Evolutionary conservation across 805 yeast genomes (phyloP).

Genomic region (Debaryomyces prosopidis): DNA sequence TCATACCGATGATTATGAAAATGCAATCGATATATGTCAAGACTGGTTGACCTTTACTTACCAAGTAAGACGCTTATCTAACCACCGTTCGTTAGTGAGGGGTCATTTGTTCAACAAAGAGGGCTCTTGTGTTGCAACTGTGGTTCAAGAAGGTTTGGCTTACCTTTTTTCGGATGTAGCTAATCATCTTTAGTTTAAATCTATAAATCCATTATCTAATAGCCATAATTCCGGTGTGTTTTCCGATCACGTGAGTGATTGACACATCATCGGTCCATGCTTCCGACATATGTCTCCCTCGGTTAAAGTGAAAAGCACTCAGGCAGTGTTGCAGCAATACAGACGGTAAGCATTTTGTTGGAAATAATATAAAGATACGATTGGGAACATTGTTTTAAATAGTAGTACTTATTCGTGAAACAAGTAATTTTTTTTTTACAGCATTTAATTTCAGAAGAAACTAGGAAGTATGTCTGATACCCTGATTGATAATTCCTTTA

Average conservation of each 20-base stretch:
- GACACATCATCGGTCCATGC: no score
- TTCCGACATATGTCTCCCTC: background rate
- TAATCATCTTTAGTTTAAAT: conserved; percentile 8
- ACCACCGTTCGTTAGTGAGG: conserved; percentile 37
- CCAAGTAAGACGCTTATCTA: conserved; percentile 34
- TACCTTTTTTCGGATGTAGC: conserved; percentile 27
- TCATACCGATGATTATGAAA: conserved; percentile 26
- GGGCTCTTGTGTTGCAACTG: conserved; percentile 36
- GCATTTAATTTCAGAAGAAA: no score
- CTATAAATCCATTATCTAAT: background rate
- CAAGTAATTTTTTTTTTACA: no score
- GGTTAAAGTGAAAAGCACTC: background rate
- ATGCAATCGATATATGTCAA: conserved; percentile 27
- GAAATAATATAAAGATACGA: no score
- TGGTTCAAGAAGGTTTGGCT: conserved; percentile 43
- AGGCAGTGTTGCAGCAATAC: background rate
- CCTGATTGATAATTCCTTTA: background rate
- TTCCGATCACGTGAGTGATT: no score
- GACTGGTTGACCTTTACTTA: conserved; percentile 40
- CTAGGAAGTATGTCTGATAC: background rate
- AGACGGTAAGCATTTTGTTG: background rate
- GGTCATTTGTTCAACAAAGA: conserved; percentile 35
- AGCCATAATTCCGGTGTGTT: background rate
- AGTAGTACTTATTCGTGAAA: no score
- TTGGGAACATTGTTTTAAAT: no score